phyloP scores from a whole-genome alignment of 2,329 filamentous ascomycete genomes.

The Ascochyta rabiei region DNA sequence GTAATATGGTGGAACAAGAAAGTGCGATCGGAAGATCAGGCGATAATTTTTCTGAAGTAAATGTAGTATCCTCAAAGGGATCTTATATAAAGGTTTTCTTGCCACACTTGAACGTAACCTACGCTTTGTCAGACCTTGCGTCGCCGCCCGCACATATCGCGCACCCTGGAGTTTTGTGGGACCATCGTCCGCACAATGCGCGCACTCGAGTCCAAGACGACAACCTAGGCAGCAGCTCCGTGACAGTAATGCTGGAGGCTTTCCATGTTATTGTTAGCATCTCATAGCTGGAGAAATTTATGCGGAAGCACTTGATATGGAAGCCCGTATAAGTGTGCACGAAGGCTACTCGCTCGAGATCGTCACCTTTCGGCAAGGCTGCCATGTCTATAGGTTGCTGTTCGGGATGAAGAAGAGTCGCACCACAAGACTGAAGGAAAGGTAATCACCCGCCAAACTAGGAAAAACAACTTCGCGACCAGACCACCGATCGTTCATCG shows the following conservation, averaged over 20 bases:
- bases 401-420: background rate
- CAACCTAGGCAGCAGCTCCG: too few relatives aligned
- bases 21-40: background rate
- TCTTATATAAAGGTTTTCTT: background rate
- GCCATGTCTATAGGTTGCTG: background rate
- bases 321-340: background rate
- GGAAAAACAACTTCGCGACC: background rate
- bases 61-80: background rate
- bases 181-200: background rate
- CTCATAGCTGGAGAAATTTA: background rate
- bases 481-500: background rate
- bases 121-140: background rate
- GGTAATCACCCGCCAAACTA: background rate
- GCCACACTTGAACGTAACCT: background rate
- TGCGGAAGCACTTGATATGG: background rate
- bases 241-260: too few relatives aligned
- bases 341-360: background rate
- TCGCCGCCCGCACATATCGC: slow-evolving; percentile 10
- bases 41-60: background rate
- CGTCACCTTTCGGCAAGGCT: background rate
- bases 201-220: background rate
- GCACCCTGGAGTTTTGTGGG: background rate
- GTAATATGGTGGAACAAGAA: background rate
- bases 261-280: background rate
- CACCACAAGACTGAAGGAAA: background rate